Conservation (phyloP, 192 early-diverging fungal species). For the Linnemannia exigua region DNA sequence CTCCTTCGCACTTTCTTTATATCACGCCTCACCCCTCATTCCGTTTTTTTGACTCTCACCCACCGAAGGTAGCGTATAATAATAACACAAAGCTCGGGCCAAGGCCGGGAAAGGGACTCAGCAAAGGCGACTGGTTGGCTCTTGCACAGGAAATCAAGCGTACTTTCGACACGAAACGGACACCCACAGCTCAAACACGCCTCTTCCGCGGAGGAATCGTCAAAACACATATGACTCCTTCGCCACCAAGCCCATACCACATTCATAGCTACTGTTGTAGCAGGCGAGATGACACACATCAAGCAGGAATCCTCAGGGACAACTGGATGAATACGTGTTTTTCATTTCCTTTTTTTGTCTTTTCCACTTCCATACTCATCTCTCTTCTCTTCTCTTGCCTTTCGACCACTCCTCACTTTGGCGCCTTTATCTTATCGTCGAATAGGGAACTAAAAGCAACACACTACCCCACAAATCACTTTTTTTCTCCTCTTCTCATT, state of each 20-base stretch:
- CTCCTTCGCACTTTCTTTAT: neutral
- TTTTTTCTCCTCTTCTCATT: constrained; percentile 50
- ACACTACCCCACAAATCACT: constrained; percentile 34
- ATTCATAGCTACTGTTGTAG: no score
- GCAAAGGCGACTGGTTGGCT: neutral
- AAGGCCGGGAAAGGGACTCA: neutral
- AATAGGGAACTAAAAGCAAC: neutral
- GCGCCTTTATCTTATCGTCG: neutral
- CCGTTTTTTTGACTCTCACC: neutral
- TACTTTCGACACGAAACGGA: neutral
- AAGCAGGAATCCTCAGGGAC: neutral
- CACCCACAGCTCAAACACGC: neutral
- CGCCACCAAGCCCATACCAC: neutral
- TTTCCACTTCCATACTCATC: neutral
- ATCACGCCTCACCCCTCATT: neutral
- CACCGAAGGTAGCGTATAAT: neutral
- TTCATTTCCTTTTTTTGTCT: neutral
- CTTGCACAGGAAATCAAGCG: neutral
- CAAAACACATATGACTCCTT: neutral
- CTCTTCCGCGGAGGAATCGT: constrained; percentile 5
- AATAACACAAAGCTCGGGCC: constrained; percentile 12
- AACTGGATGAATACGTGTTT: neutral
- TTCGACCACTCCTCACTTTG: neutral
- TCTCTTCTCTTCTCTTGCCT: neutral
- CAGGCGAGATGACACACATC: neutral